Evolutionary conservation across 805 yeast species (phyloP), one percentile per base, ranked within the genome.

Genomic region (Scheffersomyces ergatensis): DNA sequence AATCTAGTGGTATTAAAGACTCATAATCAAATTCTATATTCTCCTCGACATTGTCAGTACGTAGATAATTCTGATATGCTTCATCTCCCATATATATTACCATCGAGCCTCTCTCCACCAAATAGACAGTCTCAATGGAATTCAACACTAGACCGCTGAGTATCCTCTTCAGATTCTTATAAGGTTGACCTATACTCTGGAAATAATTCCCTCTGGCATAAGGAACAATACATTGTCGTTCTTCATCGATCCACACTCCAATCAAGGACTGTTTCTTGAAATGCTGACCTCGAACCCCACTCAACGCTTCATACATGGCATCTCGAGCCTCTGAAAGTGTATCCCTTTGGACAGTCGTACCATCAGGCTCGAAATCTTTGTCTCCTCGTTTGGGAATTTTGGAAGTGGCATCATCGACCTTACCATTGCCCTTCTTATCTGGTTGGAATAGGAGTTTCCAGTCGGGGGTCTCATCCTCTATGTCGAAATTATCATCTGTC

Each of bases 351-450:
- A 67, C 55, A 5, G 53, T 50, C 0, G 89, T 82, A 0, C 87
- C 89, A 55, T 84, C 92, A 0, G 95, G 96, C 44, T 82, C 95
- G 49, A 80, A 85, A 49, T 87, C 96, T 57, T 90, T 90, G 42
- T 81, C 89, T 2, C 96, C 96, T 45, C 92, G 66, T 48, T 80
- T 84, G 2, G 90, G 90, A 1, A 82, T 45, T 14, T 18, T 36
- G 7, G 33, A 7, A 4, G 12, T 12, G 5, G 18, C 17, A 25
- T 25, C 13, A 14, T 12, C 5, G 5, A 11, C 13, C 8, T 7
- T 25, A 15, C 5, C 5, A 29, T n/a, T 29, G n/a, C n/a, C n/a
- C n/a, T 6, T 23, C 14, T 9, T 33, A 18, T 13, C 41, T 42
- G 30, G 38, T 40, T 5, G 56, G 39, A 24, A n/a, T n/a, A n/a